Conservation (phyloP, 2,329 filamentous ascomycete species). For the Beauveria medogensis region DNA sequence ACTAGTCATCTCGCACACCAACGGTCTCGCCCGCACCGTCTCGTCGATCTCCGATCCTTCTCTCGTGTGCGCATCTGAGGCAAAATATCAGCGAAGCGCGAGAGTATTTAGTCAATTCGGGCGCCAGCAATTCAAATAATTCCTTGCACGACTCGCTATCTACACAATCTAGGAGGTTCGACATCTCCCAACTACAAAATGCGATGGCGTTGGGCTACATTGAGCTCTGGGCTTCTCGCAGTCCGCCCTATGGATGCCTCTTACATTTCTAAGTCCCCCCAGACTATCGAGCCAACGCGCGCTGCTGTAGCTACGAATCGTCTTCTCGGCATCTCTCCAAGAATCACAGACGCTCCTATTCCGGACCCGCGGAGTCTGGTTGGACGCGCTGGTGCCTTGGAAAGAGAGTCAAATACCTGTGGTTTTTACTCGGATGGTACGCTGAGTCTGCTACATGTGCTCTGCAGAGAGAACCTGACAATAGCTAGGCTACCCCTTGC, state of each 20-base stretch:
- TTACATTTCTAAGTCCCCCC: not conserved
- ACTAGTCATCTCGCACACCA: not conserved
- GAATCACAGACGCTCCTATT: conserved; percentile 5
- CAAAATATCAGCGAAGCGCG: not conserved
- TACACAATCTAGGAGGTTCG: not conserved
- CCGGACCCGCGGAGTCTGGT: not conserved
- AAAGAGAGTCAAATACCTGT: conserved; percentile 1
- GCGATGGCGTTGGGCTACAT: not conserved
- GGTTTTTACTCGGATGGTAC: conserved; percentile 5
- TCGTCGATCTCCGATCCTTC: not conserved
- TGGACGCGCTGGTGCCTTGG: not conserved
- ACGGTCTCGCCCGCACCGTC: not conserved
- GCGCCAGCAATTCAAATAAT: no score
- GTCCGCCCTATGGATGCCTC: not conserved
- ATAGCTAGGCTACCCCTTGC: not conserved
- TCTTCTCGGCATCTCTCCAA: not conserved
- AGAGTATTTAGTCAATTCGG: no score
- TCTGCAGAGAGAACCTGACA: not conserved
- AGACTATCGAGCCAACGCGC: not conserved
- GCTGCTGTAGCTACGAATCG: not conserved
- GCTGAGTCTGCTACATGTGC: not conserved
- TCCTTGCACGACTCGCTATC: not conserved
- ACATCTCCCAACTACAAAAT: not conserved
- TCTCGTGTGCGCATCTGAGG: not conserved
- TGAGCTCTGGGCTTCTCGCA: not conserved